Evolutionary conservation across 176 grass and related monocot genomes (phyloP), one percentile per base, ranked within the genome.

Genomic region (Hyparrhenia diplandra): DNA sequence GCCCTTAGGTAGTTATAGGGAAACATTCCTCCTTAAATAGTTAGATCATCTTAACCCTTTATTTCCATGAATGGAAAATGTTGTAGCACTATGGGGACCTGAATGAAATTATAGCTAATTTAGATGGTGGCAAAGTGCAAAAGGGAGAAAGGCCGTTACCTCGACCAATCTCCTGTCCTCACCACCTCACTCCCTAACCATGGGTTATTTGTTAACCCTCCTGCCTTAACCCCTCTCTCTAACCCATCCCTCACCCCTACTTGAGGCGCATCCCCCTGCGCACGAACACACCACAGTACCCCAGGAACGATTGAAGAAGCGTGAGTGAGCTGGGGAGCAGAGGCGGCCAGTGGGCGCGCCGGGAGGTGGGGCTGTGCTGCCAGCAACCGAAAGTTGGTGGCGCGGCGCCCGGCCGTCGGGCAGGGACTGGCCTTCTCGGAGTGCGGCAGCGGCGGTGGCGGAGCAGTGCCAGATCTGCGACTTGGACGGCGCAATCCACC

Each of bases 391-490:
- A 32, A 54, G 72, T 16, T 21, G 11, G 42, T 34, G 57, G 32
- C 63, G 37, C 21, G 24, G 45, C 29, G 77, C 54, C 42, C 21
- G 63, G 64, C 30, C 43, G 46, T 14, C 41, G 23, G 34, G 31
- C 43, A 31, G 73, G 29, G 74, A 24, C 41, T n/a, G 65, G 63
- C 29, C 77, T 52, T 39, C 77, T 47, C 3, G 42, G 30, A 24
- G 64, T 10, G 52, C 29, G 67, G 51, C 49, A 20, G 18, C 67
- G 35, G 65, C 54, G 23, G 83, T 58, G 40, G 28, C 63, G 69
- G 71, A 72, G 43, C 35, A 18, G 27, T 11, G 27, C 78, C 72
- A 85, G 83, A 89, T 89, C 83, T 89, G 83, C 83, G 30, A 73
- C 57, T 63, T 65, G 36, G 82, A 17, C 65, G 78, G 43, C 28